Conservation (phyloP, 768 basidiomycete species). For the Leccinum imitatum region DNA sequence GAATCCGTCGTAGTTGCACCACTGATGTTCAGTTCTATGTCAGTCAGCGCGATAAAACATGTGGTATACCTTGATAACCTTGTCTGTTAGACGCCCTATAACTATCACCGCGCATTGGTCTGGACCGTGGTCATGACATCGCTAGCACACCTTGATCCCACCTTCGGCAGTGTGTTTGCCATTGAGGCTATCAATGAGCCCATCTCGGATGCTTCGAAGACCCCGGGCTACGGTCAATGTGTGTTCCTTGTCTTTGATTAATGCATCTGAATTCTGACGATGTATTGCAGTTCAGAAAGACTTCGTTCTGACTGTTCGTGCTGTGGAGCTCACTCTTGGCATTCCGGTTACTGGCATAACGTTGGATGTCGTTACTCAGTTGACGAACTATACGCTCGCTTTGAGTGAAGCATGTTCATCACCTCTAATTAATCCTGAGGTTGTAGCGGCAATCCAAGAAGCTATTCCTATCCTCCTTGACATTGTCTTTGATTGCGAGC, state of each 20-base stretch:
- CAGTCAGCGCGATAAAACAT: constrained; percentile 16
- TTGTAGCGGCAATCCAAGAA: constrained; percentile 33
- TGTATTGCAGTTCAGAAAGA: constrained; percentile 57
- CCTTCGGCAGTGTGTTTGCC: constrained; percentile 61
- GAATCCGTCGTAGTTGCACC: constrained; percentile 52
- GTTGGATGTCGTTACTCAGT: constrained; percentile 16
- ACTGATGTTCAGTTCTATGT: constrained; percentile 73
- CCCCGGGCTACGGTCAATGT: constrained; percentile 74
- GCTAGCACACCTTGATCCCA: constrained; percentile 66
- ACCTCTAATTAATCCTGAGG: constrained; percentile 29
- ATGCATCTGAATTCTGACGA: not conserved
- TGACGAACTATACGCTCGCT: constrained; percentile 38
- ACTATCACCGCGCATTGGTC: constrained; percentile 75
- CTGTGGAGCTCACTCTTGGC: constrained; percentile 61
- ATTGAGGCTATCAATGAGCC: constrained; percentile 82
- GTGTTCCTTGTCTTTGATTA: constrained; percentile 22
- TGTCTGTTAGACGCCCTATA: constrained; percentile 50
- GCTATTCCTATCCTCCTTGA: constrained; percentile 38
- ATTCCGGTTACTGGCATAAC: constrained; percentile 36
- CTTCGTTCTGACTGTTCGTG: constrained; percentile 67
- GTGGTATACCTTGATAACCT: constrained; percentile 1
- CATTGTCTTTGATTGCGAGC: constrained; percentile 21
- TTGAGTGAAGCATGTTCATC: constrained; percentile 21
- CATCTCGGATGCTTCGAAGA: constrained; percentile 64
- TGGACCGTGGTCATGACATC: constrained; percentile 82